A percentile compares a stretch with the other conserved stretches of the same genome.
Conservation (phyloP, 345 rosid species). For the Citrus trifoliata region DNA sequence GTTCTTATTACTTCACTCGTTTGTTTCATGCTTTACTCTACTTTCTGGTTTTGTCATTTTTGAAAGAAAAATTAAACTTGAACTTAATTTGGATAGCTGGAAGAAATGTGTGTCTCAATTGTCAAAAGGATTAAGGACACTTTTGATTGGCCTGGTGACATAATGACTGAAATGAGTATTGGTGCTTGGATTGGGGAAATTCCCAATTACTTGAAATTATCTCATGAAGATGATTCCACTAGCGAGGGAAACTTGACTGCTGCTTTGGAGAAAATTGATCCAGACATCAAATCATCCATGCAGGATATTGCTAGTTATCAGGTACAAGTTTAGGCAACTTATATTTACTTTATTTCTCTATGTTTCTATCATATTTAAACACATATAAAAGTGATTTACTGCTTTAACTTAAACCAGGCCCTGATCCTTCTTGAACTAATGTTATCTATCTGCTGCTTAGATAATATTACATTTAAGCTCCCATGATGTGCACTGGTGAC, state of each 20-base stretch:
- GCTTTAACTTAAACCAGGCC: not conserved
- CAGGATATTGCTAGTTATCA: conserved; percentile 75
- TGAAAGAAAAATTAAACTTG: conserved; percentile 7
- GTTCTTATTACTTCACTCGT: not conserved
- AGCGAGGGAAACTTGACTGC: conserved; percentile 28
- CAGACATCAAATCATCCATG: conserved; percentile 47
- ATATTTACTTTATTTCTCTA: not conserved
- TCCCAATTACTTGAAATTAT: conserved; percentile 53
- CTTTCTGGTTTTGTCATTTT: not conserved
- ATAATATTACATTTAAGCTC: not conserved
- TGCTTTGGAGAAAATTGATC: conserved; percentile 33
- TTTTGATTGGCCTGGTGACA: conserved; percentile 55
- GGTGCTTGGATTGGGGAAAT: conserved; percentile 70
- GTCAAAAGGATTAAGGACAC: conserved; percentile 65
- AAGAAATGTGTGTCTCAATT: conserved; percentile 37
- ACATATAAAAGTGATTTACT: not conserved
- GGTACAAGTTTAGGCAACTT: conserved; percentile 30
- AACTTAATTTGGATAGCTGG: conserved; percentile 40
- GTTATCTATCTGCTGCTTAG: not conserved
- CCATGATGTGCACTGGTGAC: not conserved
- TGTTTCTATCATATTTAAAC: not conserved
- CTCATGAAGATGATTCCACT: conserved; percentile 25
- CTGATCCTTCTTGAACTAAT: not conserved
- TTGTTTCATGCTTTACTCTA: not conserved
- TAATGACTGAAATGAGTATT: conserved; percentile 31